Evolutionary conservation across 2,329 filamentous ascomycete species (phyloP), one percentile per base, ranked within the genome.

Genomic region (Apiospora kogelbergensis): DNA sequence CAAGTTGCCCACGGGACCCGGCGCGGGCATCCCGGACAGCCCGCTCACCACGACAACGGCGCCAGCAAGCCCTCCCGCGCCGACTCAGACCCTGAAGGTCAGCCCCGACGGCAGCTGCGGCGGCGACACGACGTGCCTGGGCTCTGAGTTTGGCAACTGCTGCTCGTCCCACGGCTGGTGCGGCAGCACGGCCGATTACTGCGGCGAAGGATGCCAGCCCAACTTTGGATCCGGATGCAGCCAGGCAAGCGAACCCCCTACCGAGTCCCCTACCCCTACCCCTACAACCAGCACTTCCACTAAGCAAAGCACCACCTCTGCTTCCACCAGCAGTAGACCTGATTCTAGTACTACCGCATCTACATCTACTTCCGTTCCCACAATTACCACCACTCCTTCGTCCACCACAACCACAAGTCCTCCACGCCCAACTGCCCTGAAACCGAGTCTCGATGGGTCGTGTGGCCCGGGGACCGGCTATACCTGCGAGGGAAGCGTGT

Each of bases 151-250:
- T 65, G 77, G 77, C 13, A 75, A 74, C 60, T 78, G 77, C 60
- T 78, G 77, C 68, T 78, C 77, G 67, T 70, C 69, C 73, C 74
- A 78, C 70, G 76, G 77, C 37, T 81, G 70, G 73, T 84, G 82
- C 72, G 82, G 83, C 53, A 74, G 74, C 24, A 79, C 78, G 1
- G 75, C 74, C n/a, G 80, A 78, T 44, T 80, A 84, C 70, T 84
- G 82, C 72, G 75, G 75, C 37, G 73, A 70, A 0, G 80, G 79
- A 13, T 84, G 82, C 70, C 81, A 83, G 71, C 69, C 74, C 9
- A 73, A n/a, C 1, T 80, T 77, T 65, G 78, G 78, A 67, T 75
- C 74, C 44, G 53, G 37, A 37, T 24, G 24, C 40, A 42, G 40
- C 48, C 71, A 73, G 74, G 74, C 66, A 72, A 74, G 68, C 70